Evolutionary conservation across 768 basidiomycete genomes (phyloP).

Genomic region (Terana coerulea): DNA sequence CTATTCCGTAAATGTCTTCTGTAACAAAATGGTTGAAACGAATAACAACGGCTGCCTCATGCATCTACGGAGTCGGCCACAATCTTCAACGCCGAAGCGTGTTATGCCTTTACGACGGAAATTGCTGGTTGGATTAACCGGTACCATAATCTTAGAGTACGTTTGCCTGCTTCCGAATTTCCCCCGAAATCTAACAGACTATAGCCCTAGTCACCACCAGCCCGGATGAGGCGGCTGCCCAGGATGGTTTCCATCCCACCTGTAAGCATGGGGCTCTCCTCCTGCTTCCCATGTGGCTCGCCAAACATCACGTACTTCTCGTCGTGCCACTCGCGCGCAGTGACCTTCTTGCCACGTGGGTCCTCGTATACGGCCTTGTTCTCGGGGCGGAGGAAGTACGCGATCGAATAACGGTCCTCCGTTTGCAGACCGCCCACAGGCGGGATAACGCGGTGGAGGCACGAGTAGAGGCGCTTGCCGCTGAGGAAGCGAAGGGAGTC

Average conservation of each 20-base stretch:
- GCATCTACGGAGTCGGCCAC: no score
- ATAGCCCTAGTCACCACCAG: no score
- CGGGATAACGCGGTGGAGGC: neutral
- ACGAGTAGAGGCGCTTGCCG: neutral
- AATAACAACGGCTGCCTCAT: no score
- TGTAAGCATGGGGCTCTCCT: neutral
- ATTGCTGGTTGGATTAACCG: no score
- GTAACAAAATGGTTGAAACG: no score
- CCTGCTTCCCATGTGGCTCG: neutral
- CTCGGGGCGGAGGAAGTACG: neutral
- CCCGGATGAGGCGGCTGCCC: no score
- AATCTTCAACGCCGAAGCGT: no score
- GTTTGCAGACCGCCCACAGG: neutral
- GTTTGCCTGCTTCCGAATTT: no score
- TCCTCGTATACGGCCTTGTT: neutral
- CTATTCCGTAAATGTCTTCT: no score
- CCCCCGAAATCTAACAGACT: no score
- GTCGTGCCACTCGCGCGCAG: neutral
- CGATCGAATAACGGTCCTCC: neutral
- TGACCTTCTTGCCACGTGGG: neutral
- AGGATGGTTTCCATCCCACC: neutral
- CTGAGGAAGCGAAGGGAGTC: slow-evolving; percentile 1
- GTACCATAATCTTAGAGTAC: no score
- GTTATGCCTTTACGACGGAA: no score
- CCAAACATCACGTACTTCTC: slow-evolving; percentile 1